Evolutionary conservation across 2,329 filamentous ascomycete species (phyloP), one percentile per base, ranked within the genome.

Genomic region (Colletotrichum melonis): DNA sequence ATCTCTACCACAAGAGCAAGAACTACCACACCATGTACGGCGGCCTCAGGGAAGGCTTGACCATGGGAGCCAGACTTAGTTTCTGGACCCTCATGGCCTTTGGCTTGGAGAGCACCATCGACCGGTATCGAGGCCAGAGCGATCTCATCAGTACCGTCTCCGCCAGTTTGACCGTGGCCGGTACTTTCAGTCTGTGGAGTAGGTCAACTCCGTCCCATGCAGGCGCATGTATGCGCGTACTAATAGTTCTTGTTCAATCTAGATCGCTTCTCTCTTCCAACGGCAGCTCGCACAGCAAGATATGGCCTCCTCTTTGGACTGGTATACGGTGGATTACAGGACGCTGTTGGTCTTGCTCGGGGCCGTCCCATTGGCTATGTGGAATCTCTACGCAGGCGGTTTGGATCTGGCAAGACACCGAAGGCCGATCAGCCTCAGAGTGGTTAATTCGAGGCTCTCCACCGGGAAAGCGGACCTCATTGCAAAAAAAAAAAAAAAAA

Each of bases 1-100:
- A 96, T 81, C 90, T 98, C n/a, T 99, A 99, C 83, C 96, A 98
- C 86, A 98, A 98, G 84, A 94, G 92, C 81, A 98, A 98, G 84
- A 98, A 98, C 83, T 98, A 99, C 85, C 91, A 95, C 78, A 89
- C 93, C 64, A 92, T 94, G 78, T 88, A 93, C 26, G 94, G 93
- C 6, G 96, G 93, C 0, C 85, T 97, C 22, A 90, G 90, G 65
- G 95, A 97, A 79, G 97, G 95, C 0, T 78, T 94, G 63, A 91
- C 89, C 76, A 94, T 97, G 88, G 95, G 93, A 1, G 81, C 85
- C 38, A 91, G 89, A 76, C 87, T 97, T 6, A 90, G 90, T 5
- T 85, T 93, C 58, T 95, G 95, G 89, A 93, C 91, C 2, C 88
- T 90, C 22, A 85, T 93, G 63, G 97, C 97, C 79, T 92, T 97